Evolutionary conservation across 2,329 filamentous ascomycete species (phyloP).

Genomic region (Penicillium sp.): DNA sequence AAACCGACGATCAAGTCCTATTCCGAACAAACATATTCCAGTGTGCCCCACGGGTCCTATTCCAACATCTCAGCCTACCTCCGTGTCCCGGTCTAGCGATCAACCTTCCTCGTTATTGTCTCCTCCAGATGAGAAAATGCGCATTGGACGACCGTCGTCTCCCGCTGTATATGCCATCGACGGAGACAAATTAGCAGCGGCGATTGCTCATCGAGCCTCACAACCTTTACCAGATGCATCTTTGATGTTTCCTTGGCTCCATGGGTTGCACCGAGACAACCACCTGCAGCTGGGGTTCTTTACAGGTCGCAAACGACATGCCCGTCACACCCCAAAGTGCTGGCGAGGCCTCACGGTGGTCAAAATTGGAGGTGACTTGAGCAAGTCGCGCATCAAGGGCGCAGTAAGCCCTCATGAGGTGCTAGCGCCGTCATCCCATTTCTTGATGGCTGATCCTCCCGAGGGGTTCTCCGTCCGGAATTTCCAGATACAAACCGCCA

Average conservation of each 20-base stretch:
- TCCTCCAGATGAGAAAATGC: conserved; percentile 65
- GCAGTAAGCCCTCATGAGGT: conserved; percentile 81
- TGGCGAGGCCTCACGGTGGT: conserved; percentile 80
- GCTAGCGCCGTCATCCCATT: conserved; percentile 64
- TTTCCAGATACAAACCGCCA: conserved; percentile 93
- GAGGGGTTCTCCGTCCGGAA: conserved; percentile 95
- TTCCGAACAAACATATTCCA: conserved; percentile 91
- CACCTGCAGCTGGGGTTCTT: conserved; percentile 89
- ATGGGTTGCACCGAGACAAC: conserved; percentile 86
- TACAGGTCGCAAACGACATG: conserved; percentile 67
- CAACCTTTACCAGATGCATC: conserved; percentile 81
- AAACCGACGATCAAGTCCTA: conserved; percentile 58
- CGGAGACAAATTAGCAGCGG: conserved; percentile 64
- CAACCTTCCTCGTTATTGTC: conserved; percentile 68
- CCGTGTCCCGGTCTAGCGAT: conserved; percentile 33
- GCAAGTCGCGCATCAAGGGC: conserved; percentile 74
- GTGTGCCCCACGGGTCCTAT: conserved; percentile 77
- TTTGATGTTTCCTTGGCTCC: conserved; percentile 93
- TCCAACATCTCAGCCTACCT: conserved; percentile 54
- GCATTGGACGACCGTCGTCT: conserved; percentile 54
- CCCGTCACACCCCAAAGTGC: conserved; percentile 69
- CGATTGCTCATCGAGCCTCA: conserved; percentile 70
- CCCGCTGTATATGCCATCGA: conserved; percentile 66
- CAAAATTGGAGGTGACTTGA: conserved; percentile 81
- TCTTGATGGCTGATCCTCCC: conserved; percentile 73